A percentile compares a stretch with the other conserved stretches of the same genome.
These are phyloP conservation scores for Penicillium fuscoglaucum DNA, from an alignment of 2,329 filamentous ascomycete species.

Conservation along the genomic window DNA sequence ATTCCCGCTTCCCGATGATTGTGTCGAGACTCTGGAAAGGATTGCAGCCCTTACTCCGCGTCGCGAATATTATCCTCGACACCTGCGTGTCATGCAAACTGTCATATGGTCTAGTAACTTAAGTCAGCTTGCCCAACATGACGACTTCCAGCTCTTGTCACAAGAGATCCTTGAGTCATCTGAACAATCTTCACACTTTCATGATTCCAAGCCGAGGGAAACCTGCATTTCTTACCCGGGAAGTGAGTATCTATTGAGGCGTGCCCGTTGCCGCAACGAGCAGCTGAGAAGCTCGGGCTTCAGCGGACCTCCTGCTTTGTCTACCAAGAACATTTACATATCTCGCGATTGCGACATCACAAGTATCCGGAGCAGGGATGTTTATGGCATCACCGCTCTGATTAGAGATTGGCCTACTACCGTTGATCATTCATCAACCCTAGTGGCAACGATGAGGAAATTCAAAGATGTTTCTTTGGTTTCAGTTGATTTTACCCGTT, in stretches of 20 bases:
- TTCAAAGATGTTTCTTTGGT: background rate
- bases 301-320: background rate
- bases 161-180: background rate
- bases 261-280: background rate
- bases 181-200: background rate
- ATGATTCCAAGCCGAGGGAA: background rate
- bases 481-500: background rate
- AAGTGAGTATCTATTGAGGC: background rate
- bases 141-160: background rate
- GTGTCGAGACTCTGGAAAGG: background rate
- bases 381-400: background rate
- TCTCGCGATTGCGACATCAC: background rate
- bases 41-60: background rate
- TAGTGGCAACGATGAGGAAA: background rate
- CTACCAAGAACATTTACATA: background rate
- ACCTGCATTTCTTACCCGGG: background rate
- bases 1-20: background rate
- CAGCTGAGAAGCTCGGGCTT: background rate
- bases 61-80: background rate
- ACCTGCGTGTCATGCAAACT: background rate
- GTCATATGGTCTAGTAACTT: background rate
- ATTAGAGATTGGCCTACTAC: background rate
- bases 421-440: background rate
- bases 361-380: background rate
- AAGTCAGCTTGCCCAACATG: background rate